These are phyloP conservation scores for Cyberlindnera nakhonratchasimensis DNA, from an alignment of 805 yeast genomes.

Conservation along the genomic window DNA sequence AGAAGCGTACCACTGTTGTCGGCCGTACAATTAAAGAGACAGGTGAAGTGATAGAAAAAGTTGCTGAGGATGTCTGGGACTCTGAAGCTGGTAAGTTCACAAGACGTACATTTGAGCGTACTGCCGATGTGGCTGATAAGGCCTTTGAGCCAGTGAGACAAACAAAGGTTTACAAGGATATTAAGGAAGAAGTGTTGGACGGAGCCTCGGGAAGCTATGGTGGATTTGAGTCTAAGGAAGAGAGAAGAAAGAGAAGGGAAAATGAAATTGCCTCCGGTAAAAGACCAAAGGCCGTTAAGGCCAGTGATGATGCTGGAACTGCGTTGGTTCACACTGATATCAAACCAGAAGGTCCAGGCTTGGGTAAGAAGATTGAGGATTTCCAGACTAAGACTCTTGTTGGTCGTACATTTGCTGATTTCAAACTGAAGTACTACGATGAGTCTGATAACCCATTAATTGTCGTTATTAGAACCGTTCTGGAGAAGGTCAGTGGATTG, in stretches of 20 bases:
- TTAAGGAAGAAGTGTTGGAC: slow-evolving; percentile 84
- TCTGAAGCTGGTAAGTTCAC: slow-evolving; percentile 88
- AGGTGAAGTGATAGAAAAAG: slow-evolving; percentile 90
- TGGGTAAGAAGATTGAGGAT: slow-evolving; percentile 62
- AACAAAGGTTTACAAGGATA: slow-evolving; percentile 85
- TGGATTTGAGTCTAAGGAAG: slow-evolving; percentile 83
- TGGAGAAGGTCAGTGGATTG: slow-evolving; percentile 71
- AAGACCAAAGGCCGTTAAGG: slow-evolving; percentile 64
- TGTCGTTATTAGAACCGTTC: slow-evolving; percentile 70
- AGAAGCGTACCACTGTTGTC: slow-evolving; percentile 63
- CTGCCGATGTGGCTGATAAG: slow-evolving; percentile 85
- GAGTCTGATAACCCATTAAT: slow-evolving; percentile 53
- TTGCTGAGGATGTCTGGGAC: slow-evolving; percentile 92
- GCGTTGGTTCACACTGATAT: slow-evolving; percentile 79
- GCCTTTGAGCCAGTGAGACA: slow-evolving; percentile 90
- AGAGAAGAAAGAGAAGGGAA: slow-evolving; percentile 71
- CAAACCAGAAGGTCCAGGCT: slow-evolving; percentile 65
- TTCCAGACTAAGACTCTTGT: slow-evolving; percentile 64
- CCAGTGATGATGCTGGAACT: slow-evolving; percentile 78
- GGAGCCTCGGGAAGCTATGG: slow-evolving; percentile 90
- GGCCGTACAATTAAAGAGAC: slow-evolving; percentile 79
- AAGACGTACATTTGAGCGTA: slow-evolving; percentile 74
- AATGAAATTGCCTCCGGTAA: slow-evolving; percentile 55
- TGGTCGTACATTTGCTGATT: slow-evolving; percentile 58
- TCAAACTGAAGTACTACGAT: slow-evolving; percentile 28